Base-by-base conservation (phyloP, 2,329 filamentous ascomycete genomes). In the Macrophomina tecta region DNA sequence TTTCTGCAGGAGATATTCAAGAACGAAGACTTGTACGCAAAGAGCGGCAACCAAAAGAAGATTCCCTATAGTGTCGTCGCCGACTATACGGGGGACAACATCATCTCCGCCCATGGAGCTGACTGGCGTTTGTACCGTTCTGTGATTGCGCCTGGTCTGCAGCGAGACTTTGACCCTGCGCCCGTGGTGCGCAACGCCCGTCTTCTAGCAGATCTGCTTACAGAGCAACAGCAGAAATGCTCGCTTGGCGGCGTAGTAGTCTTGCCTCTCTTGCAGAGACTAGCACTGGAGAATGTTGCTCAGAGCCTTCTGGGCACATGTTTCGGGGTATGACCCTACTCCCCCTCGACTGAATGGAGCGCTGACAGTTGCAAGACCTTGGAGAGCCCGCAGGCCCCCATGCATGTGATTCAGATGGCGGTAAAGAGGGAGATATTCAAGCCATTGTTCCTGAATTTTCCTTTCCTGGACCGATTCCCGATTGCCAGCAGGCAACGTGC, bases 1-100 rank as follows among this genome's bases (percentile, higher is more conserved):
- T 82, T 81, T 66, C 69, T 85, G 3, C 76, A 77, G 3, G 79
- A 83, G 52, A 72, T 78, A 5, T 74, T 78, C 64, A 74, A 72
- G 23, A 67, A 75, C 36, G 75, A 77, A 42, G 74, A 76, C 9
- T 66, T 69, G 0, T 76, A 73, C 49, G 73, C 75, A 5, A 77
- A 77, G 53, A 70, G 70, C 5, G 75, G 75, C 1, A 76, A 73
- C 53, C 72, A 77, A 12, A 68, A 74, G 63, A 77, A 77, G 67
- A 76, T 76, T 32, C 75, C 75, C 2, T 71, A 74, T 51, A 73
- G 71, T 38, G 67, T 77, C 8, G 58, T 77, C 7, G 75, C 75
- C 1, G 67, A 71, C 34, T 75, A 75, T 32, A 74, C 73, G 2
- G 75, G 75, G 5, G 74, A 76, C 52, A 77, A 77, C 64, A 76